Conservation (phyloP, 1,284 basidiomycete species). For the Athelia psychrophila region DNA sequence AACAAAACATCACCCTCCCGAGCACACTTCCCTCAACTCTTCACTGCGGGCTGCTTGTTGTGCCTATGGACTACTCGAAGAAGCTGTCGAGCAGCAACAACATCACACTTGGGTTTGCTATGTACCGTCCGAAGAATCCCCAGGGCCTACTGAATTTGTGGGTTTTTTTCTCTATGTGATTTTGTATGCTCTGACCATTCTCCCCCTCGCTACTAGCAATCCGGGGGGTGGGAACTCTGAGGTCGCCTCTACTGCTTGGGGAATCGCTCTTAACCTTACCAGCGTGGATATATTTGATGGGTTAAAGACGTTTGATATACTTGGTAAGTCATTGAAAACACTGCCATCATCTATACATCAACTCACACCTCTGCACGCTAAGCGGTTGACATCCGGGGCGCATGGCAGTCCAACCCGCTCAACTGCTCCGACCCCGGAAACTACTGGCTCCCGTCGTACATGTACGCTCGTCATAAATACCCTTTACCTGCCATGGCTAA, state of each 20-base stretch:
- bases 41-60: not conserved
- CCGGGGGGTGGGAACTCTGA: not conserved
- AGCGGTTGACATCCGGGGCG: not conserved
- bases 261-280: not conserved
- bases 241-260: not conserved
- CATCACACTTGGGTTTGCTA: not conserved
- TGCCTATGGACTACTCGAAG: not conserved
- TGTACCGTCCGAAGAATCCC: constrained; percentile 1
- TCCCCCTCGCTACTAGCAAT: not conserved
- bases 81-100: not conserved
- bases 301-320: not conserved
- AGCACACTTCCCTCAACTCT: not conserved
- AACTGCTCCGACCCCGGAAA: not conserved
- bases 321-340: not conserved
- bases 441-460: not conserved
- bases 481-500: not conserved
- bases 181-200: not conserved
- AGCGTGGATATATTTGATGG: not conserved
- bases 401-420: not conserved
- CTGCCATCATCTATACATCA: not conserved
- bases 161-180: not conserved
- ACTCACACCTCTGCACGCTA: not conserved
- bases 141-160: not conserved
- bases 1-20: not conserved
- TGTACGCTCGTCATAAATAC: not conserved